Evolutionary conservation across 208 protist species (phyloP), one percentile per base, ranked within the genome.

Genomic region (Leptomonas pyrrhocoris): DNA sequence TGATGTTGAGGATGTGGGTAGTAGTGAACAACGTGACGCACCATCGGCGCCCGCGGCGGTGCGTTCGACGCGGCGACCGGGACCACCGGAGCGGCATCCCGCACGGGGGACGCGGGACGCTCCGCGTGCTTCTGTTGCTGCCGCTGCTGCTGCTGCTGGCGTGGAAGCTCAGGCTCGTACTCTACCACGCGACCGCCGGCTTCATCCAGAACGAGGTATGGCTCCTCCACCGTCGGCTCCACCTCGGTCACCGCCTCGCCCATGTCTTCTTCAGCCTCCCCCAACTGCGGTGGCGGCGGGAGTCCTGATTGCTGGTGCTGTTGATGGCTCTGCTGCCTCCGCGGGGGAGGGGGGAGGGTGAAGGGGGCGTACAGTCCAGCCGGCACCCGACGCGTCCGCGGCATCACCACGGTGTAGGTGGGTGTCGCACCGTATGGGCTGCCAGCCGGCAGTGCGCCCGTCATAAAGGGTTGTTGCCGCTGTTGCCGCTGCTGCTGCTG

Each of bases 391-490:
- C 28, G 50, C 2, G 16, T 64, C 27, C 36, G 71, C 46, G 71
- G 71, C 55, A 70, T 50, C 54, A 19, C 56, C 21, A 60, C 62
- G 9, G 63, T 56, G 48, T 66, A 71, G 25, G 65, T 73, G n/a
- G 65, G 65, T 30, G 8, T 46, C 6, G 59, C 65, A 23, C 63
- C 73, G 58, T 78, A 73, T 8, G 65, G 73, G 38, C 73, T 78
- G 31, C 73, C 73, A 8, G 43, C 30, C 16, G 73, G 73, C 45
- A 57, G 65, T 45, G 65, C 65, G 40, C 54, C 65, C 27, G 65
- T 53, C 30, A 55, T 31, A 9, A 71, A 62, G 38, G 49, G 28
- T 28, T 36, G 30, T 34, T 25, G 46, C 27, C n/a, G n/a, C n/a
- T n/a, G n/a, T n/a, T n/a, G n/a, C n/a, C n/a, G n/a, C n/a, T n/a